Base-by-base conservation (phyloP, 139 green algal genomes). In the Micractinium conductrix region DNA sequence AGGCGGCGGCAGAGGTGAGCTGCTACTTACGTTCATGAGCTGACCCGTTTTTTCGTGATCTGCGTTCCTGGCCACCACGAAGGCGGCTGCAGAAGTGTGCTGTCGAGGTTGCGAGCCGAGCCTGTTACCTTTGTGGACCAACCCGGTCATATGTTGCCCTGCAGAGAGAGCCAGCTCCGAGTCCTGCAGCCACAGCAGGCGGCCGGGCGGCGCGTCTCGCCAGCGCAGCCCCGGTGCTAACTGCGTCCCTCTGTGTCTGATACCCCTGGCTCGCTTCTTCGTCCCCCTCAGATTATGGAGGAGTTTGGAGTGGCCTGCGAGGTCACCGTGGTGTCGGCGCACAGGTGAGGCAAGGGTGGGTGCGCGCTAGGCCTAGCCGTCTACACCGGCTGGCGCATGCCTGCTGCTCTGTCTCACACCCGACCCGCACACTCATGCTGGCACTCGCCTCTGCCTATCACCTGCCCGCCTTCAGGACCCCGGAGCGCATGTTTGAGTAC, bases 401-500 rank as follows among this genome's bases (percentile, higher is more conserved):
- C 5, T 21, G 19, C 53, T 9, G 2, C 2, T 62, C 8, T 37
- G 26, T 9, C 60, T 35, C 21, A 26, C 60, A 37, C 60, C 24
- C 12, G 24, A 30, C 60, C 60, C 60, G 2, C 9, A 26, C 26
- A 26, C 60, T 37, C 35, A 26, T 37, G 33, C 60, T 28, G 48
- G 10, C 19, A 16, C 3, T 68, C 8, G 22, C 26, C 24, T 37
- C 24, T 68, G 33, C n/a, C 9, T 37, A 5, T 24, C 12, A 14
- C 14, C 8, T 24, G 17, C 48, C 21, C 16, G 38, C 55, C 42
- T 48, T 69, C 80, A 85, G 97, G 73, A 99, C 97, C 0, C 96
- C 97, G 0, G 94, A 98, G 78, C 90, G 95, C 42, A 98, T 99
- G 96, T 90, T 98, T 63, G 94, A 98, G 33, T 99, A 97, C 70